Percentiles rank a stretch among this genome's conserved stretches.
Evolutionary conservation across 495 filamentous ascomycete genomes (phyloP).

Genomic region (Xylaria telfairii): DNA sequence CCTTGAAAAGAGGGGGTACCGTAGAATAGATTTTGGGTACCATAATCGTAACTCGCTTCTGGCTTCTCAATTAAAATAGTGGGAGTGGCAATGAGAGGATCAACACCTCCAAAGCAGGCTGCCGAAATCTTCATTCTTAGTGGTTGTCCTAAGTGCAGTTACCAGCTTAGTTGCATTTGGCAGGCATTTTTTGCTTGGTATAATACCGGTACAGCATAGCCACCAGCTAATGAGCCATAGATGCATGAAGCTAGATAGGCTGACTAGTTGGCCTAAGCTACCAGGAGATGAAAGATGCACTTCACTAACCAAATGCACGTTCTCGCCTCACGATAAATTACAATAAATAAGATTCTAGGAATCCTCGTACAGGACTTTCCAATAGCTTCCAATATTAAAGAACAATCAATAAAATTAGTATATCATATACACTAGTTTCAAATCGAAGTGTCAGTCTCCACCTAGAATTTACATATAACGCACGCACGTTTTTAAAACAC

Average conservation of each 20-base stretch:
- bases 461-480: no score
- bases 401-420: constrained; percentile 2
- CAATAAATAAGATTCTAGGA: not conserved
- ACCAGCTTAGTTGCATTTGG: not conserved
- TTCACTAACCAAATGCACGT: not conserved
- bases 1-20: not conserved
- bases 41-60: not conserved
- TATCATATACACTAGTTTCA: constrained; percentile 17
- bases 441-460: no score
- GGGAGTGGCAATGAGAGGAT: not conserved
- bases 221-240: not conserved
- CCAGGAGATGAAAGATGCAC: no score
- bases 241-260: constrained; percentile 1
- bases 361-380: not conserved
- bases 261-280: not conserved
- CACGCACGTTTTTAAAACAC: no score
- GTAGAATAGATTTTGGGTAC: not conserved
- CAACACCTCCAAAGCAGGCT: constrained; percentile 4
- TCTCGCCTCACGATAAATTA: not conserved
- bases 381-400: constrained; percentile 5
- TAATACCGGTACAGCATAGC: not conserved
- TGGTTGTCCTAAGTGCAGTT: not conserved
- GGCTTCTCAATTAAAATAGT: not conserved
- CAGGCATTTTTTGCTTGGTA: not conserved
- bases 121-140: not conserved